Percentiles rank a stretch among this genome's conserved stretches.
Conservation (phyloP, 495 filamentous ascomycete species). For the Trichoderma virens region DNA sequence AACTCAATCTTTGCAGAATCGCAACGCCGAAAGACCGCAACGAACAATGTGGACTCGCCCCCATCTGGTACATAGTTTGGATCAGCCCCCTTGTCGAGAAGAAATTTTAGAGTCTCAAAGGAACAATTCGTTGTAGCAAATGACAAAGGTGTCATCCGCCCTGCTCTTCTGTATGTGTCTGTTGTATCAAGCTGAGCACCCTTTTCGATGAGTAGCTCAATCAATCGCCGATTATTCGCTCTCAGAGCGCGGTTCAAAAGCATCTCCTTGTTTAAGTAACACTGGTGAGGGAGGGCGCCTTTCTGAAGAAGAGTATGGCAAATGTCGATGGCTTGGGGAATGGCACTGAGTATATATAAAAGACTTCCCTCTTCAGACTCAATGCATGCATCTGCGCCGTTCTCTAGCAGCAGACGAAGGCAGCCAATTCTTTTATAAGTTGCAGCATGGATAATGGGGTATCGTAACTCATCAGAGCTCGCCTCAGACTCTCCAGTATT, state of each 20-base stretch:
- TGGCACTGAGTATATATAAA: constrained; percentile 3
- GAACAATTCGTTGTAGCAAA: constrained; percentile 3
- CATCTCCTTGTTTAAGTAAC: not conserved
- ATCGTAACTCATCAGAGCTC: not conserved
- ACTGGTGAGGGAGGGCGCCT: constrained; percentile 9
- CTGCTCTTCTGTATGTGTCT: constrained; percentile 10
- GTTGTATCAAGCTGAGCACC: constrained; percentile 12
- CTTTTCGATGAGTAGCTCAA: constrained; percentile 15
- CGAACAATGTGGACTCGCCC: not conserved
- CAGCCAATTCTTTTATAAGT: constrained; percentile 6
- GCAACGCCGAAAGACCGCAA: not conserved
- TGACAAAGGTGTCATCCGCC: constrained; percentile 16
- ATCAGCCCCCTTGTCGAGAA: constrained; percentile 17
- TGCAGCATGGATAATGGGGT: constrained; percentile 11
- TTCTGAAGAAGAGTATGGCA: constrained; percentile 15
- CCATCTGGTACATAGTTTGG: constrained; percentile 4
- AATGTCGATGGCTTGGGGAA: constrained; percentile 10
- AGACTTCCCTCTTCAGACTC: not conserved
- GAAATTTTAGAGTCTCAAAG: constrained; percentile 9
- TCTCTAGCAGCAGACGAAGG: constrained; percentile 12
- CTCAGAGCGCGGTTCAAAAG: constrained; percentile 10
- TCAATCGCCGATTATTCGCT: constrained; percentile 11
- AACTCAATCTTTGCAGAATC: not conserved
- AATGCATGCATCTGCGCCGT: constrained; percentile 11
- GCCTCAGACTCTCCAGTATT: not conserved